These are phyloP conservation scores for Candida suzukii DNA, from an alignment of 805 yeast species.

Conservation along the genomic window DNA sequence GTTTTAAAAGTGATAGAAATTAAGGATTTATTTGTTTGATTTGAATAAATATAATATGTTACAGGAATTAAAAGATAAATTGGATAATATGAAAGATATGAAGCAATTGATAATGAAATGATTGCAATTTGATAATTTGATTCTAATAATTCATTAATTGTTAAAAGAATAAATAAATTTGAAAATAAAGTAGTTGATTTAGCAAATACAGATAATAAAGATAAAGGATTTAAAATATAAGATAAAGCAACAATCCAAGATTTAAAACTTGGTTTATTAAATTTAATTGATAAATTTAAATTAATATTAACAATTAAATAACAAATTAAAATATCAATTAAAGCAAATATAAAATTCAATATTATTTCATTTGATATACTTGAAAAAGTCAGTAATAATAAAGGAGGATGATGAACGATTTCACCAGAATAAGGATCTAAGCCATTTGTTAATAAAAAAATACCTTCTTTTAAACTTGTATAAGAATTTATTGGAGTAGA, in stretches of 20 bases:
- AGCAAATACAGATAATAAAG: conserved; percentile 59
- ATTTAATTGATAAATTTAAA: conserved; percentile 25
- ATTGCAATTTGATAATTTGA: conserved; percentile 37
- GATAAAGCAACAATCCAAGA: conserved; percentile 30
- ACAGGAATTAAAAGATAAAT: conserved; percentile 54
- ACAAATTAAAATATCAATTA: conserved; percentile 54
- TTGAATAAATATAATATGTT: conserved; percentile 18
- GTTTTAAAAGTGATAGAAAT: conserved; percentile 15
- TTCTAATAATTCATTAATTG: conserved; percentile 37
- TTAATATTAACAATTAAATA: conserved; percentile 44
- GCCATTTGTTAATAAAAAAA: conserved; percentile 49
- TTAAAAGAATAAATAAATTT: conserved; percentile 46
- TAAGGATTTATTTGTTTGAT: neutral
- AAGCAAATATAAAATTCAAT: conserved; percentile 42
- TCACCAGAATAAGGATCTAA: conserved; percentile 73
- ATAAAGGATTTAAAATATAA: conserved; percentile 76
- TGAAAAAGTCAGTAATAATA: conserved; percentile 49
- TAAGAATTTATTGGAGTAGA: conserved; percentile 72
- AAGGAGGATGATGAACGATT: conserved; percentile 79
- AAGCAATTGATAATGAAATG: conserved; percentile 50
- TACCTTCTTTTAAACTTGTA: conserved; percentile 57
- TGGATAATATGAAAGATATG: conserved; percentile 60
- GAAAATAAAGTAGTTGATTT: conserved; percentile 61
- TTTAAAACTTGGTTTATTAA: no score
- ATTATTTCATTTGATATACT: conserved; percentile 17